A percentile compares a stretch with the other conserved stretches of the same genome.
These are phyloP conservation scores for Ophiocytium majus DNA, from an alignment of 352 stramenopile species.

Conservation along the genomic window DNA sequence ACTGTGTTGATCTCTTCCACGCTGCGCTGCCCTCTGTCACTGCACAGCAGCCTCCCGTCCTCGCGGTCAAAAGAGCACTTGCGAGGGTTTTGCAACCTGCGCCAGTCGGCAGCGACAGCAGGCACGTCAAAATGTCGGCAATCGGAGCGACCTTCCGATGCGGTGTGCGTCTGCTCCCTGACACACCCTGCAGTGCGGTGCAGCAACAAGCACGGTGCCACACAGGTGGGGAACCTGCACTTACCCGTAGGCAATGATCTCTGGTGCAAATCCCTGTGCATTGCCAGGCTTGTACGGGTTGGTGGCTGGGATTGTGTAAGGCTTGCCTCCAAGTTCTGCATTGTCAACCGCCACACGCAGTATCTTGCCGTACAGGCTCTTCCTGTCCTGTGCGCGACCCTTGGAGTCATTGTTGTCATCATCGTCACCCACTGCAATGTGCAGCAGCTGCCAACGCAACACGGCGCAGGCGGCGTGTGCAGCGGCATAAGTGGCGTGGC, in stretches of 20 bases:
- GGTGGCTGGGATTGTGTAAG: constrained; percentile 25
- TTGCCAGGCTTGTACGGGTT: constrained; percentile 7
- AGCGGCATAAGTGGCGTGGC: neutral
- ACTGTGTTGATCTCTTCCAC: constrained; percentile 37
- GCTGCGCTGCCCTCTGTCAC: constrained; percentile 29
- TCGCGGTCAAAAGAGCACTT: constrained; percentile 28
- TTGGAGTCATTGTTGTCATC: constrained; percentile 21
- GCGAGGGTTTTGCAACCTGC: constrained; percentile 31
- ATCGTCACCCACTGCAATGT: constrained; percentile 28
- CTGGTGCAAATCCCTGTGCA: constrained; percentile 4
- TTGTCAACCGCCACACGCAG: constrained; percentile 20
- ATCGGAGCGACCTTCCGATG: no score
- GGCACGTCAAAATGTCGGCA: neutral
- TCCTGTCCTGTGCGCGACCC: constrained; percentile 18
- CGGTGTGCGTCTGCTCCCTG: neutral
- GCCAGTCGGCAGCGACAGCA: neutral
- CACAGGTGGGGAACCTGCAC: neutral
- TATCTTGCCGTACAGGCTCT: neutral
- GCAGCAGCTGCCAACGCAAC: constrained; percentile 8
- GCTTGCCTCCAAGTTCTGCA: neutral
- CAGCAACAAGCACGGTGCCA: neutral
- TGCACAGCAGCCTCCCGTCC: constrained; percentile 34
- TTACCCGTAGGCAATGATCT: constrained; percentile 24
- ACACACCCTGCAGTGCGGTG: neutral
- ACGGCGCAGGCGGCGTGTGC: no score